phyloP scores from a whole-genome alignment of 306 rosid genomes.

The Rubus parviflorus region DNA sequence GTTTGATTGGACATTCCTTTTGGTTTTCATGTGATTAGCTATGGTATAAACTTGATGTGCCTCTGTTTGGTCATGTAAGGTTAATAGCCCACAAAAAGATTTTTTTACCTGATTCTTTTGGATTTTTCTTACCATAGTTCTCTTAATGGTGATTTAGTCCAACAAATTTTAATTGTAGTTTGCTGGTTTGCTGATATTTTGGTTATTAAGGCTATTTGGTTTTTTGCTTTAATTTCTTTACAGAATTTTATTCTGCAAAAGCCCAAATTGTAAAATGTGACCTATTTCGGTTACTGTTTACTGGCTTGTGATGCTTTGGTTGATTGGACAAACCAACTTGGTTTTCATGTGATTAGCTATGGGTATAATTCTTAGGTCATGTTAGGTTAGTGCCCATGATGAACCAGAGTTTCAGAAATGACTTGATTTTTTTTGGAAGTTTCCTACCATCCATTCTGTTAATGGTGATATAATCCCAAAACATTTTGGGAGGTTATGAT shows the following conservation, averaged over 20 bases:
- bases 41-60: not conserved
- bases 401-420: not conserved
- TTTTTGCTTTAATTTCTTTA: not conserved
- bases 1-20: not conserved
- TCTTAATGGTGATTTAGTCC: not conserved
- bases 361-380: not conserved
- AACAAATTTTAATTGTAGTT: not conserved
- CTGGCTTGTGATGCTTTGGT: not conserved
- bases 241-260: not conserved
- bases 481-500: not conserved
- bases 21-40: not conserved
- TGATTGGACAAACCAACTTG: not conserved
- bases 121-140: not conserved
- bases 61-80: not conserved
- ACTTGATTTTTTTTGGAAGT: not conserved
- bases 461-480: not conserved
- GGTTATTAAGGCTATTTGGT: not conserved
- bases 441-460: not conserved
- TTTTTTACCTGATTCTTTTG: too few relatives aligned
- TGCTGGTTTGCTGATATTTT: not conserved
- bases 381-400: not conserved
- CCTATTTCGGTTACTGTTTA: not conserved
- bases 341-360: conserved; percentile 1
- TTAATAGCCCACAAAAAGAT: not conserved
- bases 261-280: not conserved